Percentiles rank a stretch among this genome's conserved stretches.
These are phyloP conservation scores for Populus trichocarpa DNA, from an alignment of 441 rosid species.

Conservation along the genomic window DNA sequence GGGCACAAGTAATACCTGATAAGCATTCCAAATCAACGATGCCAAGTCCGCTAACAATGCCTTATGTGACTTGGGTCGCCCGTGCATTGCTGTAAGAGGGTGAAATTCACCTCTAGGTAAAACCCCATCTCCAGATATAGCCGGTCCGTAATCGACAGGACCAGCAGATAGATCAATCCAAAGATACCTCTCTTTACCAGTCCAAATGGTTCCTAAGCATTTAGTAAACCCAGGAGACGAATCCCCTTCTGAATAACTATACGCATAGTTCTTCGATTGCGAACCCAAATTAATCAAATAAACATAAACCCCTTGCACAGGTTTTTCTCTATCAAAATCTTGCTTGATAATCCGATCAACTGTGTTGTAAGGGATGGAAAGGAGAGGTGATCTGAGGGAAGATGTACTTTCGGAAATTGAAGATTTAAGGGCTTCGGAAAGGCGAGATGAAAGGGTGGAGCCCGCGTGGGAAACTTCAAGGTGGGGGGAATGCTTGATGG, in stretches of 20 bases:
- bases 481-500: conserved; percentile 67
- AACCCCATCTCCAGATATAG: conserved; percentile 88
- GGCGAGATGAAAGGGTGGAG: conserved; percentile 52
- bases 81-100: conserved; percentile 79
- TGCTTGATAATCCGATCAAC: conserved; percentile 56
- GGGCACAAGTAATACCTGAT: conserved; percentile 89
- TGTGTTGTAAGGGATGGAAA: conserved; percentile 44
- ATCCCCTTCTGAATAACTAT: conserved; percentile 66
- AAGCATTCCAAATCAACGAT: conserved; percentile 77
- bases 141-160: conserved; percentile 96
- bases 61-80: conserved; percentile 79
- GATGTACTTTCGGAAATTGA: conserved; percentile 40
- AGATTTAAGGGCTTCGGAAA: conserved; percentile 43
- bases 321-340: conserved; percentile 65
- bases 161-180: conserved; percentile 94
- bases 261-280: conserved; percentile 59
- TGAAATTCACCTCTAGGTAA: conserved; percentile 90
- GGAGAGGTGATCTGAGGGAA: conserved; percentile 59
- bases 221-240: conserved; percentile 80
- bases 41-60: conserved; percentile 71
- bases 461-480: conserved; percentile 59
- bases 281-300: conserved; percentile 70
- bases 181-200: conserved; percentile 75
- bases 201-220: conserved; percentile 81
- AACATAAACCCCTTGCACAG: conserved; percentile 60